Percentiles rank a stretch among this genome's conserved stretches.
phyloP scores from a whole-genome alignment of 169 alveolate genomes.

The Plasmodium malariae region DNA sequence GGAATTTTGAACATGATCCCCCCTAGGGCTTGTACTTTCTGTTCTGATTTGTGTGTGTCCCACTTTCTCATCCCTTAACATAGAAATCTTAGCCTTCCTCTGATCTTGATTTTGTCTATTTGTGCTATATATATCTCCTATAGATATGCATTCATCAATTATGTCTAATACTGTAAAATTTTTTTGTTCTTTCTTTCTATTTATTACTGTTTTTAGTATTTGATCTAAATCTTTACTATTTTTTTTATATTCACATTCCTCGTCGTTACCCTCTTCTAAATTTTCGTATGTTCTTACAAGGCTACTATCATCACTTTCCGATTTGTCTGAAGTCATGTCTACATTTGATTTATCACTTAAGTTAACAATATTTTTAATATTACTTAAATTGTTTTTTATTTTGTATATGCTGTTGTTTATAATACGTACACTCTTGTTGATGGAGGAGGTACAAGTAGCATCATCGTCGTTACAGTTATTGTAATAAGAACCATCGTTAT shows the following conservation, averaged over 20 bases:
- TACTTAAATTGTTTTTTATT: slow-evolving; percentile 21
- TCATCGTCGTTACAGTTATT: neutral
- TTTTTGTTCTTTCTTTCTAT: slow-evolving; percentile 51
- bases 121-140: slow-evolving; percentile 15
- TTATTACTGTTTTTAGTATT: slow-evolving; percentile 19
- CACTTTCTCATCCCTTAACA: neutral
- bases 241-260: slow-evolving; percentile 1
- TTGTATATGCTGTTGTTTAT: slow-evolving; percentile 30
- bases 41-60: too few relatives aligned
- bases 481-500: too few relatives aligned
- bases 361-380: slow-evolving; percentile 18
- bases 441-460: neutral
- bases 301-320: slow-evolving; percentile 16
- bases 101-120: neutral
- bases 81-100: neutral
- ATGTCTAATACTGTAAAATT: slow-evolving; percentile 30
- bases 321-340: neutral
- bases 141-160: slow-evolving; percentile 68
- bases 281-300: slow-evolving; percentile 7
- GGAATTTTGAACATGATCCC: too few relatives aligned
- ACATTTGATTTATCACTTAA: neutral
- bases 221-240: slow-evolving; percentile 13
- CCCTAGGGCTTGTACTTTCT: too few relatives aligned
- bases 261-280: neutral
- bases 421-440: slow-evolving; percentile 22